Base-by-base conservation (phyloP, 129 eudicot genomes). In the Erigeron canadensis region DNA sequence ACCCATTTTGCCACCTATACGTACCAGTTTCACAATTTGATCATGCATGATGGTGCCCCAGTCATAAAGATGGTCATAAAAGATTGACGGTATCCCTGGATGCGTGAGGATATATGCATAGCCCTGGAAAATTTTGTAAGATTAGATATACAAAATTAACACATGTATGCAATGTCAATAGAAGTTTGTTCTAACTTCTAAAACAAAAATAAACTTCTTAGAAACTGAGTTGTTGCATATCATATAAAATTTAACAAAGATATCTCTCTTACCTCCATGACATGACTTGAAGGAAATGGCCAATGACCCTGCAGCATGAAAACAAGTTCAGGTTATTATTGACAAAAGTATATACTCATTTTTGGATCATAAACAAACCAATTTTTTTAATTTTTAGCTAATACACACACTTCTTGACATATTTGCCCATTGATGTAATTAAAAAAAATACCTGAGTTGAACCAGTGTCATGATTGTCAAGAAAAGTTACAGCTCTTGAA, bases 401-500 rank as follows among this genome's bases (percentile, higher is more conserved):
- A 17, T 23, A 60, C 10, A 44, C 8, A 57, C 12, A 23, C 11
- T 19, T 44, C 0, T 56, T 21, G 66, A 58, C 46, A 59, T 3
- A 15, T 3, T 28, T 44, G 46, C 23, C n/a, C 65, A 8, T 64
- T n/a, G 39, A 16, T 47, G 12, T 48, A 41, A 23, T 21, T 51
- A 40, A 48, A 12, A 68, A 68, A 1, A 56, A 44, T 76, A 90
- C 97, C 96, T 89, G 98, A 65, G 98, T 89, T 21, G 98, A 92
- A 45, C 98, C 98, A 12, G 98, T 89, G 67, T 92, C 98, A 78
- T 92, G 98, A 74, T 92, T 92, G 45, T 92, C 98, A 53, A 91
- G 71, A 71, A 88, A 91, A 44, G 98, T 89, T 69, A 89, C 98
- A 69, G 98, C 96, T 74, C 96, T 84, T 58, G 96, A 93, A 75